Evolutionary conservation across 2,329 filamentous ascomycete genomes (phyloP).

Genomic region (Botrytis sinoallii): DNA sequence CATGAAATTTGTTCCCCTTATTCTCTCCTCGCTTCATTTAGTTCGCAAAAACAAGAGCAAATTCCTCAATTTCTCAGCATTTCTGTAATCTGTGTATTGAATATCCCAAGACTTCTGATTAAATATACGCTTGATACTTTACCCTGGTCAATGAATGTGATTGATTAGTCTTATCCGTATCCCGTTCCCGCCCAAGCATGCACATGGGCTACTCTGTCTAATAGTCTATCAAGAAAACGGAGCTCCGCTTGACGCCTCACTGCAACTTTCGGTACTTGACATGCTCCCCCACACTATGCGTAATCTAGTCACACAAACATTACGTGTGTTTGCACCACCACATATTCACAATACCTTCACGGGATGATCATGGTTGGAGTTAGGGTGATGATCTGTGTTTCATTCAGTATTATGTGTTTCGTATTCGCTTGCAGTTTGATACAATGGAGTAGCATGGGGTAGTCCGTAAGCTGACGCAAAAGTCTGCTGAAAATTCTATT

Average conservation of each 20-base stretch:
- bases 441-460: background rate
- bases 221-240: background rate
- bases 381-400: background rate
- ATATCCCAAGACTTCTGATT: background rate
- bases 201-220: background rate
- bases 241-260: background rate
- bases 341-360: background rate
- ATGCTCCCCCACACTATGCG: background rate
- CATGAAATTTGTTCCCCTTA: background rate
- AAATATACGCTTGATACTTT: background rate
- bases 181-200: background rate
- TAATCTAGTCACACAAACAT: background rate
- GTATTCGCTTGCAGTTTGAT: background rate
- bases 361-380: background rate
- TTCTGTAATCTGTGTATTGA: background rate
- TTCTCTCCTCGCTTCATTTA: background rate
- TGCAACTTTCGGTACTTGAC: background rate
- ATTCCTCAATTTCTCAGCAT: rapidly evolving
- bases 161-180: background rate
- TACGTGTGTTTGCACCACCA: background rate
- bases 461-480: background rate
- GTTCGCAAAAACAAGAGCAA: background rate
- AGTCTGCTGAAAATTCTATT: background rate
- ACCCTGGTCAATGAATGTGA: background rate
- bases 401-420: background rate